A percentile compares a stretch with the other conserved stretches of the same genome.
These are phyloP conservation scores for Picea abies DNA, from an alignment of 83 land plant species.

Conservation along the genomic window DNA sequence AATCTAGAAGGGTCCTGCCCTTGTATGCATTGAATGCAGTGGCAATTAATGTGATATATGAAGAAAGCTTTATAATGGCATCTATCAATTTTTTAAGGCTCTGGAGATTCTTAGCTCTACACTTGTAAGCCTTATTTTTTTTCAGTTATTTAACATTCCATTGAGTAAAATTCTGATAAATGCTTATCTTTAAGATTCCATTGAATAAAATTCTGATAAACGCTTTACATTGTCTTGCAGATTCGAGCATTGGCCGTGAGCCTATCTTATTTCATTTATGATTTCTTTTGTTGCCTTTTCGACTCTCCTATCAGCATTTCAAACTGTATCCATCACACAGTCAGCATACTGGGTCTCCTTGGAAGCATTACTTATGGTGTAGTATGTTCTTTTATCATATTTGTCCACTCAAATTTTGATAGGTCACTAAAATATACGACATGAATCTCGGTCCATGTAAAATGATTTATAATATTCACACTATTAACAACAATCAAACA, in stretches of 20 bases:
- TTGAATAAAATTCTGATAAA: background rate
- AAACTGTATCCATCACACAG: conserved; percentile 68
- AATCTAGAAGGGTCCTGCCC: no score
- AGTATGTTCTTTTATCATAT: conserved; percentile 32
- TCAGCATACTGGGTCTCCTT: conserved; percentile 75
- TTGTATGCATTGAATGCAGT: no score
- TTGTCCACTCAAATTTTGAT: conserved; percentile 6
- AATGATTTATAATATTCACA: background rate
- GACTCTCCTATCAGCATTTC: conserved; percentile 47
- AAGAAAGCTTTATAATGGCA: no score
- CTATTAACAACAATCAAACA: no score
- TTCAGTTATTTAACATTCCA: no score
- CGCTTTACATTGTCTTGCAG: conserved; percentile 36
- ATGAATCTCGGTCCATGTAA: background rate
- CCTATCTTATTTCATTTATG: conserved; percentile 78
- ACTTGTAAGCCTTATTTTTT: no score
- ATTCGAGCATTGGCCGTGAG: conserved; percentile 65
- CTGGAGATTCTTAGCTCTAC: no score
- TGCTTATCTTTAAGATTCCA: background rate
- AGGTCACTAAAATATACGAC: background rate
- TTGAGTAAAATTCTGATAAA: background rate
- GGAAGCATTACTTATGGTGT: conserved; percentile 54
- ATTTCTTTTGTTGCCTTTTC: conserved; percentile 71
- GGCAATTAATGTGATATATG: no score
- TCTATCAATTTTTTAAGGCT: no score